Percentiles rank a stretch among this genome's conserved stretches.
phyloP scores from a whole-genome alignment of 768 basidiomycete genomes.

The Trametes elegans region DNA sequence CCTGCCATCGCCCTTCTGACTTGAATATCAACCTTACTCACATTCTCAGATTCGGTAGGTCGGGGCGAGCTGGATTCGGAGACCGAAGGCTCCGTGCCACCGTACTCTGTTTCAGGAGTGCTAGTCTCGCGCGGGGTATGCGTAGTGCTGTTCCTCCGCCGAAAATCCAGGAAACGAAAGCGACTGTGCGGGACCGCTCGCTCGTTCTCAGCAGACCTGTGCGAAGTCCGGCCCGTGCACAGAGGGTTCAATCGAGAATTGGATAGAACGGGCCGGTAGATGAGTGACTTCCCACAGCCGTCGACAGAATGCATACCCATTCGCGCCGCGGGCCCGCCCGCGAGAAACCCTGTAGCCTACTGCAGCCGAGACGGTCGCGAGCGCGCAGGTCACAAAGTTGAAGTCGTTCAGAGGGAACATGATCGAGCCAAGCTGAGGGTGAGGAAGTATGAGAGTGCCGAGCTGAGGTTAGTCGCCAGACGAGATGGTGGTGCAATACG shows the following conservation, averaged over 20 bases:
- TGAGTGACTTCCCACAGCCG: conserved; percentile 1
- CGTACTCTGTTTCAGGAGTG: neutral
- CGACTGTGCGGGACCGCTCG: neutral
- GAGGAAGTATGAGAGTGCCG: neutral
- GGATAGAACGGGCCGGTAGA: neutral
- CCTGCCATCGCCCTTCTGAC: neutral
- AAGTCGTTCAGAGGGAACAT: conserved; percentile 30
- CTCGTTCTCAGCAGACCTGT: neutral
- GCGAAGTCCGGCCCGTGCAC: neutral
- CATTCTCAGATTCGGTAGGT: neutral
- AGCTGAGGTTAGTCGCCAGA: conserved; percentile 3
- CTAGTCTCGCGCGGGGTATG: conserved; percentile 10
- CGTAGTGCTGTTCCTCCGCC: conserved; percentile 14
- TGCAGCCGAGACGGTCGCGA: conserved; percentile 28
- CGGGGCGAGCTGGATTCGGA: conserved; percentile 4
- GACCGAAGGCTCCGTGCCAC: neutral
- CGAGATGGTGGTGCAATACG: conserved; percentile 4
- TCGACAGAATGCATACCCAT: conserved; percentile 6
- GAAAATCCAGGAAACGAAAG: conserved; percentile 8
- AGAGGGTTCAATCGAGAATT: neutral
- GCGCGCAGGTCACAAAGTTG: conserved; percentile 27
- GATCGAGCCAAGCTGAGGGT: neutral
- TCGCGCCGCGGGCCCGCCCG: conserved; percentile 9
- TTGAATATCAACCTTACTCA: too few relatives aligned
- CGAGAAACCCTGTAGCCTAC: conserved; percentile 25